A percentile compares a stretch with the other conserved stretches of the same genome.
These are phyloP conservation scores for Hymenochaete sp. DNA, from an alignment of 1,284 basidiomycete genomes.

Conservation along the genomic window DNA sequence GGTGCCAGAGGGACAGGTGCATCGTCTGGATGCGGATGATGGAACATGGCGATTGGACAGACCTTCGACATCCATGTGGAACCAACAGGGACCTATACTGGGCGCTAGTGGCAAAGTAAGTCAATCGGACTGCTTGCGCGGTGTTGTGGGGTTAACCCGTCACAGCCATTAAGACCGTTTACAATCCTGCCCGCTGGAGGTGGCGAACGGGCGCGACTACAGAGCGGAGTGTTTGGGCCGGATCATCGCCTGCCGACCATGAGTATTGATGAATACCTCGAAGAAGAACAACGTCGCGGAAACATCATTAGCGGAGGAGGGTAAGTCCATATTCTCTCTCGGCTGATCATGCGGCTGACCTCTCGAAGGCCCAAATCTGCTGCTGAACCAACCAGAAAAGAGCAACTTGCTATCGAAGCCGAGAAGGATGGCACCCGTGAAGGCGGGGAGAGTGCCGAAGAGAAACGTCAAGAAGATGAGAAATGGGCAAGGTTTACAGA, in stretches of 20 bases:
- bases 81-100: constrained; percentile 58
- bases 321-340: constrained; percentile 37
- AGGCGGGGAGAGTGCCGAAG: constrained; percentile 67
- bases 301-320: constrained; percentile 85
- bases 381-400: constrained; percentile 60
- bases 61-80: constrained; percentile 28
- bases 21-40: constrained; percentile 26
- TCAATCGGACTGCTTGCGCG: neutral
- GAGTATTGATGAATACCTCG: constrained; percentile 93
- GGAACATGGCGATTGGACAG: constrained; percentile 75
- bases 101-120: constrained; percentile 68
- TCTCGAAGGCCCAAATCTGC: constrained; percentile 56
- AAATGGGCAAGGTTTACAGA: constrained; percentile 83
- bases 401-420: constrained; percentile 67
- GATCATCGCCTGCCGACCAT: constrained; percentile 90
- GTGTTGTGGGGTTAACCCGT: constrained; percentile 2
- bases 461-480: constrained; percentile 76
- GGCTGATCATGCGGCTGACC: constrained; percentile 3
- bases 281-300: constrained; percentile 75
- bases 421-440: constrained; percentile 76
- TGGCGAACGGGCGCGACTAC: constrained; percentile 60
- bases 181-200: constrained; percentile 76
- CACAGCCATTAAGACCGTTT: constrained; percentile 76
- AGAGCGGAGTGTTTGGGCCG: constrained; percentile 78
- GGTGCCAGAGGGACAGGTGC: constrained; percentile 28